phyloP scores from a whole-genome alignment of 73 alveolate genomes.

The Paramecium tetraurelia region DNA sequence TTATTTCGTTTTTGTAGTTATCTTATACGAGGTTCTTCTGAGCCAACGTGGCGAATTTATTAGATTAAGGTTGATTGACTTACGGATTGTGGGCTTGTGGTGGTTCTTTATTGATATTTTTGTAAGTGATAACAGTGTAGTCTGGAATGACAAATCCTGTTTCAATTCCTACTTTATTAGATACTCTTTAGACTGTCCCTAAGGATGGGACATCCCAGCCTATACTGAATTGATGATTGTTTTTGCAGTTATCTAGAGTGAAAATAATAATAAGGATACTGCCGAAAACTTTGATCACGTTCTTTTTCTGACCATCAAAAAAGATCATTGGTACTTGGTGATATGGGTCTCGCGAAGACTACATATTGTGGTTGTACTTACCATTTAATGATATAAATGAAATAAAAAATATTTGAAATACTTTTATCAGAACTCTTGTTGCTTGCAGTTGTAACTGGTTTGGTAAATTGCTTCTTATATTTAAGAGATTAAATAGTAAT shows the following conservation, averaged over 20 bases:
- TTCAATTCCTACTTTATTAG: neutral
- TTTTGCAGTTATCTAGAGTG: neutral
- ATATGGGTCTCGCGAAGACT: constrained; percentile 7
- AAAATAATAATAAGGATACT: neutral
- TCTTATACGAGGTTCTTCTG: neutral
- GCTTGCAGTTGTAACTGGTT: neutral
- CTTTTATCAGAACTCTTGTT: neutral
- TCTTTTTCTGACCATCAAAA: neutral
- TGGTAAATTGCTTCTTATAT: neutral
- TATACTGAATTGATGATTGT: neutral
- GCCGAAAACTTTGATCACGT: neutral
- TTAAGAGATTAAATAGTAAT: neutral
- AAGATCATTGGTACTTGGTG: neutral
- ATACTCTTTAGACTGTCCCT: neutral
- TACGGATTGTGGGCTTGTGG: neutral
- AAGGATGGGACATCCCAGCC: neutral
- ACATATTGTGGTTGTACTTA: neutral
- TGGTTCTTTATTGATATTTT: neutral
- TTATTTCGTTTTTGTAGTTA: neutral
- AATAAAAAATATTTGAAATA: neutral
- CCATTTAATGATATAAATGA: neutral
- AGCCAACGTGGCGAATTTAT: neutral
- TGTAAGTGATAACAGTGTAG: constrained; percentile 17
- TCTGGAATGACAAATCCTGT: neutral
- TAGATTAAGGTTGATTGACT: neutral